Percentiles rank a stretch among this genome's conserved stretches.
Conservation (phyloP, 805 yeast species). For the Wickerhamomyces kurtzmanii region DNA sequence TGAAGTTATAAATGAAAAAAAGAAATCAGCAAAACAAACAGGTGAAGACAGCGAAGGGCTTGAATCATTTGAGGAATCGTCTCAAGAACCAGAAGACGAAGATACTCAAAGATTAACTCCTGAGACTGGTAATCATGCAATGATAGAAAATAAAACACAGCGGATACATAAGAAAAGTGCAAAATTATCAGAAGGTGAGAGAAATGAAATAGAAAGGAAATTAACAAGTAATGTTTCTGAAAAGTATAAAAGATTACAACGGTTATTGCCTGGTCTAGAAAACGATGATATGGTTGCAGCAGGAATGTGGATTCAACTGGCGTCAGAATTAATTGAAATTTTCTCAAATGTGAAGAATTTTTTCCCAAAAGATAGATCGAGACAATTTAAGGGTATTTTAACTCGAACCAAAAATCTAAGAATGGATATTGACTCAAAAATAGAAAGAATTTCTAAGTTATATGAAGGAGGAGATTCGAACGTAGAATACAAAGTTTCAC, state of each 20-base stretch:
- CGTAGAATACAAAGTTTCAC: constrained; percentile 29
- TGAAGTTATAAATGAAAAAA: constrained; percentile 8
- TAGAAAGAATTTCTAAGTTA: constrained; percentile 57
- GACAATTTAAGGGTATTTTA: constrained; percentile 59
- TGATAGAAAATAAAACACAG: constrained; percentile 11
- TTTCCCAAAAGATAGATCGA: constrained; percentile 67
- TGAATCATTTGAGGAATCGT: too few species aligned
- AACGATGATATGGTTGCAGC: constrained; percentile 51
- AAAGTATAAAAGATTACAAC: constrained; percentile 42
- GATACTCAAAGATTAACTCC: not conserved
- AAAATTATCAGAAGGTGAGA: constrained; percentile 32
- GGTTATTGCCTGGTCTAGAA: constrained; percentile 39
- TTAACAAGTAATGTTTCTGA: constrained; percentile 50
- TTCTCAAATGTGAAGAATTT: constrained; percentile 72
- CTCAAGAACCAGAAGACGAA: constrained; percentile 1
- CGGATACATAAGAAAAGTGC: constrained; percentile 20
- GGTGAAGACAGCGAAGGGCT: not conserved
- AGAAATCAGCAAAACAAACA: constrained; percentile 5
- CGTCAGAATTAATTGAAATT: constrained; percentile 73
- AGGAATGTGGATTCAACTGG: constrained; percentile 74
- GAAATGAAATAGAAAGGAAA: constrained; percentile 41
- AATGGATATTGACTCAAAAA: constrained; percentile 62
- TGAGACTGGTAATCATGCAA: constrained; percentile 7
- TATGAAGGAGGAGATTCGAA: constrained; percentile 42
- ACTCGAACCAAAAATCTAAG: constrained; percentile 50